Evolutionary conservation across 805 yeast species (phyloP).

Genomic region (Candida sanyiensis): DNA sequence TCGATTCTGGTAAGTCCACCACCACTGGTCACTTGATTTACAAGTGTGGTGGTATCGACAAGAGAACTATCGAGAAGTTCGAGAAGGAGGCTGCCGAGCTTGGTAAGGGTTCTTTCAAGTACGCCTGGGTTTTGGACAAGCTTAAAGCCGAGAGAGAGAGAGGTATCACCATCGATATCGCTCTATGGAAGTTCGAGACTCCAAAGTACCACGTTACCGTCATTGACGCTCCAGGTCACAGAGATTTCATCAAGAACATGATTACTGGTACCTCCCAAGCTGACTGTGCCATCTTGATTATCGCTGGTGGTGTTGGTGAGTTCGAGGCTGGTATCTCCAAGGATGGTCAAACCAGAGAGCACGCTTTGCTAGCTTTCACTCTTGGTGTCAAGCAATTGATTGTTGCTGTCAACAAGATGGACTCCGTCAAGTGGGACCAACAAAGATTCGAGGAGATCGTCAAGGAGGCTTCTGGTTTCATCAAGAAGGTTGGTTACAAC

Average conservation of each 20-base stretch:
- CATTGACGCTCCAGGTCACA: constrained; percentile 94
- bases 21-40: constrained; percentile 98
- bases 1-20: constrained; percentile 99
- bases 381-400: constrained; percentile 85
- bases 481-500: constrained; percentile 86
- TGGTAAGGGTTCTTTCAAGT: constrained; percentile 97
- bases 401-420: constrained; percentile 93
- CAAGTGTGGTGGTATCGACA: constrained; percentile 99
- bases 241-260: constrained; percentile 95
- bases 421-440: constrained; percentile 84
- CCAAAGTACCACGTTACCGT: constrained; percentile 91
- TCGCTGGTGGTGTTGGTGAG: constrained; percentile 93
- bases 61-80: constrained; percentile 97
- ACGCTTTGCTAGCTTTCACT: constrained; percentile 87
- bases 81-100: constrained; percentile 98
- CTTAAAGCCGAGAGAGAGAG: constrained; percentile 96
- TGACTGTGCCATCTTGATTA: constrained; percentile 87
- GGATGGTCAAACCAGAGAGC: constrained; percentile 95
- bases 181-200: constrained; percentile 94
- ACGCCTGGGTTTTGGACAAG: constrained; percentile 97
- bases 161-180: constrained; percentile 95
- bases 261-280: constrained; percentile 95
- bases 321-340: constrained; percentile 95
- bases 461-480: constrained; percentile 77
- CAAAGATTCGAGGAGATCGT: constrained; percentile 70